A percentile compares a stretch with the other conserved stretches of the same genome.
Evolutionary conservation across 306 rosid species (phyloP).

Genomic region (Hylodesmum podocarpum): DNA sequence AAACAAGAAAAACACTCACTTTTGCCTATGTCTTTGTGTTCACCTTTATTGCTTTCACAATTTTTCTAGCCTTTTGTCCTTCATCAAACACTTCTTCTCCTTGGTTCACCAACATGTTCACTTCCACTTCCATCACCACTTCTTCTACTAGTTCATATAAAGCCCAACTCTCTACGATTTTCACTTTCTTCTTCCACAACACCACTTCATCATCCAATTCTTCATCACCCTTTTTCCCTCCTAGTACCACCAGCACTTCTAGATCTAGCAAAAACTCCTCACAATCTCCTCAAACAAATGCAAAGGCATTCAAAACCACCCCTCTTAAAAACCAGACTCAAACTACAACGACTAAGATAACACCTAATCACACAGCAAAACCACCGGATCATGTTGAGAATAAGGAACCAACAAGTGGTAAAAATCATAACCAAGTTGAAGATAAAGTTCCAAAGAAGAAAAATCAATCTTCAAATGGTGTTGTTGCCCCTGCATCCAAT

Average conservation of each 20-base stretch:
- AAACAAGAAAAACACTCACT: conserved; percentile 56
- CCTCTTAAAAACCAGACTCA: conserved; percentile 36
- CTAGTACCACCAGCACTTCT: conserved; percentile 9
- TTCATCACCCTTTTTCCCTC: neutral
- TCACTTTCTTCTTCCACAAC: conserved; percentile 55
- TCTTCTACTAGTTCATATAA: conserved; percentile 28
- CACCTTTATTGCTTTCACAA: conserved; percentile 60
- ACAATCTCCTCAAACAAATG: conserved; percentile 14
- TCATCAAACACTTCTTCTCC: conserved; percentile 61
- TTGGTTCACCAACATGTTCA: conserved; percentile 55
- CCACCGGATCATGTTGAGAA: neutral
- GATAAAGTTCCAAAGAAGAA: conserved; percentile 17
- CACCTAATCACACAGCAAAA: neutral
- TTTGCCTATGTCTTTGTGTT: conserved; percentile 65
- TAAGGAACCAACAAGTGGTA: neutral
- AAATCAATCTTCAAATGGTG: conserved; percentile 41
- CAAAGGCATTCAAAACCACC: conserved; percentile 12
- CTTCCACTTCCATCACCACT: conserved; percentile 7
- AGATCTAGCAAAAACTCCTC: conserved; percentile 51
- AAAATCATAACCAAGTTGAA: conserved; percentile 28
- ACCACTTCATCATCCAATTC: conserved; percentile 25
- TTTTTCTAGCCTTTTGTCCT: conserved; percentile 66
- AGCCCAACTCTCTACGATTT: conserved; percentile 52
- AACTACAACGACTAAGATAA: neutral
- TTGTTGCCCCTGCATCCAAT: neutral